Evolutionary conservation across 2,329 filamentous ascomycete genomes (phyloP).

Genomic region (Colletotrichum caudatum): DNA sequence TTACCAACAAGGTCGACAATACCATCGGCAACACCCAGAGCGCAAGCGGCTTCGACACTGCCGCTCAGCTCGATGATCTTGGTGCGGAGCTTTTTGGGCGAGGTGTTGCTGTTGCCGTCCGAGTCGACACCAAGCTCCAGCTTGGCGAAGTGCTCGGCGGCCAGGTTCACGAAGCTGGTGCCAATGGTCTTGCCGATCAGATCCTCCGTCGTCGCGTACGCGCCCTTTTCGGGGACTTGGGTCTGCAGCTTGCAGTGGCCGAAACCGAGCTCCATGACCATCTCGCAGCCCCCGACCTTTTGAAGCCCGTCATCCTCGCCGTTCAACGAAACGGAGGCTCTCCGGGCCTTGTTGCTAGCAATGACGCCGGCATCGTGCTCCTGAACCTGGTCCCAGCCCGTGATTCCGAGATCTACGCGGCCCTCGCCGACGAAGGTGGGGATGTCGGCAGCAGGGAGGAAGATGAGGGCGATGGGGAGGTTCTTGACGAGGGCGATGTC

Average conservation of each 20-base stretch:
- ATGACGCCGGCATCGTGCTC: slow-evolving; percentile 82
- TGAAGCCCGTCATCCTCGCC: slow-evolving; percentile 59
- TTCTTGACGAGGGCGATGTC: slow-evolving; percentile 99
- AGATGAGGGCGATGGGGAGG: slow-evolving; percentile 92
- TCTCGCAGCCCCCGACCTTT: slow-evolving; percentile 77
- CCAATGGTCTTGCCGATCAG: slow-evolving; percentile 93
- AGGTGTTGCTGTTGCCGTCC: slow-evolving; percentile 50
- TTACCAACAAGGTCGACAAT: slow-evolving; percentile 96
- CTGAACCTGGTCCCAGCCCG: slow-evolving; percentile 90
- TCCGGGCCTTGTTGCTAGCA: slow-evolving; percentile 60
- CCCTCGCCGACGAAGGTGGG: slow-evolving; percentile 97
- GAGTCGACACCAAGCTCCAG: slow-evolving; percentile 72
- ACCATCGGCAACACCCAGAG: slow-evolving; percentile 93
- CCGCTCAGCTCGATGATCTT: slow-evolving; percentile 95
- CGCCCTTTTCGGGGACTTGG: slow-evolving; percentile 91
- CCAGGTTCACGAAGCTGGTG: slow-evolving; percentile 91
- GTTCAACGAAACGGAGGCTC: slow-evolving; percentile 60
- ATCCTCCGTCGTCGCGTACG: slow-evolving; percentile 76
- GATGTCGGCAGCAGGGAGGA: slow-evolving; percentile 96
- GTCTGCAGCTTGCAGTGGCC: slow-evolving; percentile 93
- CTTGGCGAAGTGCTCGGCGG: slow-evolving; percentile 84
- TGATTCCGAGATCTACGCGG: slow-evolving; percentile 93
- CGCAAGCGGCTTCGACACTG: slow-evolving; percentile 97
- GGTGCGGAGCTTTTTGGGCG: slow-evolving; percentile 73
- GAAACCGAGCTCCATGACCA: slow-evolving; percentile 91